Percentiles rank a stretch among this genome's conserved stretches.
Conservation (phyloP, 345 rosid genomes). For the Eucalyptus pumila region DNA sequence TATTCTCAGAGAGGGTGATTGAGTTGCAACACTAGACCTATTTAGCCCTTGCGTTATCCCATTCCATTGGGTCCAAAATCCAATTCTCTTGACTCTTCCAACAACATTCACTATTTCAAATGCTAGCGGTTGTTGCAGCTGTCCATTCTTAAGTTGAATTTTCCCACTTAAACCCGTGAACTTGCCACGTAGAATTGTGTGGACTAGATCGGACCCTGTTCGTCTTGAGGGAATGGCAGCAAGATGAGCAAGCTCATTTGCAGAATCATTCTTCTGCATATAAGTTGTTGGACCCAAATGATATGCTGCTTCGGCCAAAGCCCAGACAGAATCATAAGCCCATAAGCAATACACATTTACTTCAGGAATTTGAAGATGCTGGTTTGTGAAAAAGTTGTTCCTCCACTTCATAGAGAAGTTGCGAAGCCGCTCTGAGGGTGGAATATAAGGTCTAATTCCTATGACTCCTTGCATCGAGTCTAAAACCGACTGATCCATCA, state of each 20-base stretch:
- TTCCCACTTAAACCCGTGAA: too few relatives aligned
- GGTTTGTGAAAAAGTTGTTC: not conserved
- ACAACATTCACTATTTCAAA: too few relatives aligned
- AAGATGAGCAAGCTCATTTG: not conserved
- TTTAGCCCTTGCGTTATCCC: not conserved
- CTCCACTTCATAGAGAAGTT: not conserved
- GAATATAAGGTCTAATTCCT: not conserved
- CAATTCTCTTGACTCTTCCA: too few relatives aligned
- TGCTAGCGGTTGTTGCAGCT: too few relatives aligned
- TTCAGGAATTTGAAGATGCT: not conserved
- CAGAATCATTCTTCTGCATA: not conserved
- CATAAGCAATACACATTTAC: constrained; percentile 1
- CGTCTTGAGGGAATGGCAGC: too few relatives aligned
- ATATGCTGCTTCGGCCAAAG: not conserved
- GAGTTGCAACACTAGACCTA: not conserved
- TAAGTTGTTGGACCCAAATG: too few relatives aligned
- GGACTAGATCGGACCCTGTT: too few relatives aligned
- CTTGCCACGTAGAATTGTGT: too few relatives aligned
- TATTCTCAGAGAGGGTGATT: not conserved
- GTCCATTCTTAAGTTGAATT: too few relatives aligned
- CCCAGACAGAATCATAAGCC: constrained; percentile 28
- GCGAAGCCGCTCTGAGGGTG: not conserved
- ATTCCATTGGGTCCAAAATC: not conserved
- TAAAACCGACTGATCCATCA: not conserved
- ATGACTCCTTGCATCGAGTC: not conserved